Evolutionary conservation across 129 eudicot genomes (phyloP).

Genomic region (Flaveria brownii): DNA sequence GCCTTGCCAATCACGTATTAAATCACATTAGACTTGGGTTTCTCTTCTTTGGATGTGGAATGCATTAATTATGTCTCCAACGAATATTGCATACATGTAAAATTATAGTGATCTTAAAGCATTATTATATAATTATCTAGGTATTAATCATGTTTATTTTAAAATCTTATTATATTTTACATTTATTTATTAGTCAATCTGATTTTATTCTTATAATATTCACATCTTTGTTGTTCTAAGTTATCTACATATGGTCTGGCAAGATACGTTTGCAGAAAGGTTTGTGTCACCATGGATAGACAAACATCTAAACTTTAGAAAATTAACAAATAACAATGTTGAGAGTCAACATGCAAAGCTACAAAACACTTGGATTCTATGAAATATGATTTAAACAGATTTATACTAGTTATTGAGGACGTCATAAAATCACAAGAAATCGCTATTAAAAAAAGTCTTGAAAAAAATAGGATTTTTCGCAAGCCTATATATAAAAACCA

Average conservation of each 20-base stretch:
- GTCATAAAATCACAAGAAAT: too few species aligned
- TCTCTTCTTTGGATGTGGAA: neutral
- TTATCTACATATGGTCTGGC: neutral
- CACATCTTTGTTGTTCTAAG: neutral
- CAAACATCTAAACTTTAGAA: neutral
- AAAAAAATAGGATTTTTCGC: too few species aligned
- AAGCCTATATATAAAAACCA: too few species aligned
- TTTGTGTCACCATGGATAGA: constrained; percentile 14
- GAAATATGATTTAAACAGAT: neutral
- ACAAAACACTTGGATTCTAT: neutral
- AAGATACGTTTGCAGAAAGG: neutral
- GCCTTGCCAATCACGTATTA: neutral
- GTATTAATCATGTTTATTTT: neutral
- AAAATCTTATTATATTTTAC: neutral
- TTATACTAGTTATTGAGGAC: too few species aligned
- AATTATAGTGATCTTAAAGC: neutral
- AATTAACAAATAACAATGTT: constrained; percentile 10
- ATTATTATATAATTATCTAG: neutral
- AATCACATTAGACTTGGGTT: neutral
- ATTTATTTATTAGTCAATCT: neutral
- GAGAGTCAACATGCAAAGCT: constrained; percentile 12
- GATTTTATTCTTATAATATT: neutral
- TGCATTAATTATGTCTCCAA: neutral
- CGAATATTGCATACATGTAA: neutral
- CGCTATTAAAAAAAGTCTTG: too few species aligned